These are phyloP conservation scores for Metschnikowia shivogae DNA, from an alignment of 805 yeast genomes.

Conservation along the genomic window DNA sequence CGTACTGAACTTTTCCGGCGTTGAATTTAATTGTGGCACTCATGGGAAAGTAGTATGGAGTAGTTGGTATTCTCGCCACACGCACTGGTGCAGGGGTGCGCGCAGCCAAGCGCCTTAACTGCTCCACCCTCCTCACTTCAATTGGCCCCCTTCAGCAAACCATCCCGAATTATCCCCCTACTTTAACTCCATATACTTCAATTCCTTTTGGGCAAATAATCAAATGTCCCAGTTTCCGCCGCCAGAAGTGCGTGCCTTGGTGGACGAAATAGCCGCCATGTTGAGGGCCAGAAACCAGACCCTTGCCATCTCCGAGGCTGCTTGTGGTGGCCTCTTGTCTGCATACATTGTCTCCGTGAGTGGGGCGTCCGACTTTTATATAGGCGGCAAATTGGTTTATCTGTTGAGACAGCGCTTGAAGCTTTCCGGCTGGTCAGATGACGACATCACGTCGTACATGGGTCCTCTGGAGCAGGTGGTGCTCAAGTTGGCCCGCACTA, in stretches of 20 bases:
- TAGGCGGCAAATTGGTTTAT: slow-evolving; percentile 80
- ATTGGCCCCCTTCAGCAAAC: neutral
- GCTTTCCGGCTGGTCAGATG: slow-evolving; percentile 72
- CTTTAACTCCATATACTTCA: too few species aligned
- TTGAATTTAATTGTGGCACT: slow-evolving; percentile 49
- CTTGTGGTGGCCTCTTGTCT: slow-evolving; percentile 83
- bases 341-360: slow-evolving; percentile 79
- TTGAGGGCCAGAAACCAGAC: slow-evolving; percentile 56
- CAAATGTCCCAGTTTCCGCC: slow-evolving; percentile 53
- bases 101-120: neutral
- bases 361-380: slow-evolving; percentile 79
- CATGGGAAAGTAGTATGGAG: slow-evolving; percentile 2
- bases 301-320: slow-evolving; percentile 78
- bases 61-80: neutral
- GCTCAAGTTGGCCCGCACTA: slow-evolving; percentile 68
- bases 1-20: slow-evolving; percentile 72
- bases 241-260: slow-evolving; percentile 45
- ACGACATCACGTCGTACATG: slow-evolving; percentile 66
- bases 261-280: slow-evolving; percentile 53
- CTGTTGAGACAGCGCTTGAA: slow-evolving; percentile 70
- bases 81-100: slow-evolving; percentile 2
- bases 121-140: neutral
- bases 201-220: too few species aligned
- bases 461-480: slow-evolving; percentile 82
- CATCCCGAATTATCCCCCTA: too few species aligned